These are phyloP conservation scores for Nectriaceae sp. DNA, from an alignment of 2,329 filamentous ascomycete genomes.

Conservation along the genomic window DNA sequence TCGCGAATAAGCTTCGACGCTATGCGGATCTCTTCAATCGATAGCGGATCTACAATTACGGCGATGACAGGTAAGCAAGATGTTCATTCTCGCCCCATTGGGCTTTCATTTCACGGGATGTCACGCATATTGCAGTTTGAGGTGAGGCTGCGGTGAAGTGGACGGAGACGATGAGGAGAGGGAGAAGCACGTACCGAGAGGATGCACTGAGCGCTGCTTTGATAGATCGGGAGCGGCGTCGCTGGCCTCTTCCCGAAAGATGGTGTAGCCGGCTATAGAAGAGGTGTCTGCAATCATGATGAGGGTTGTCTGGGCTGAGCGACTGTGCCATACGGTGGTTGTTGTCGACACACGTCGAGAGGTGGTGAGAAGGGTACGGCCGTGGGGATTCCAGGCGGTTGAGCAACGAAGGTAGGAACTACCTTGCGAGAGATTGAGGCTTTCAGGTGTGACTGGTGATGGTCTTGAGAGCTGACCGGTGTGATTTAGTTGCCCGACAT, in stretches of 20 bases:
- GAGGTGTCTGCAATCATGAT: conserved; percentile 45
- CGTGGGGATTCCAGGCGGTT: background rate
- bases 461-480: too few relatives aligned
- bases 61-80: too few relatives aligned
- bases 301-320: conserved; percentile 34
- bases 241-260: conserved; percentile 45
- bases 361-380: background rate
- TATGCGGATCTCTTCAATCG: conserved; percentile 53
- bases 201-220: conserved; percentile 36
- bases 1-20: conserved; percentile 52
- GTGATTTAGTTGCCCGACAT: background rate
- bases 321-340: conserved; percentile 29
- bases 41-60: conserved; percentile 51
- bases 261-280: conserved; percentile 47
- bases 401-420: background rate
- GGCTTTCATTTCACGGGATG: too few relatives aligned
- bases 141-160: too few relatives aligned
- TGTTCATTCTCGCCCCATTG: too few relatives aligned
- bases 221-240: conserved; percentile 37
- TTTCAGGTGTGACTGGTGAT: background rate
- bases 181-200: conserved; percentile 33
- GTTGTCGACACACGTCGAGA: conserved; percentile 6
- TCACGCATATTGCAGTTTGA: too few relatives aligned
- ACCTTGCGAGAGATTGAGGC: background rate
- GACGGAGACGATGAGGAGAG: too few relatives aligned